Conservation (phyloP, 495 filamentous ascomycete species). For the Parmelia sp. region DNA sequence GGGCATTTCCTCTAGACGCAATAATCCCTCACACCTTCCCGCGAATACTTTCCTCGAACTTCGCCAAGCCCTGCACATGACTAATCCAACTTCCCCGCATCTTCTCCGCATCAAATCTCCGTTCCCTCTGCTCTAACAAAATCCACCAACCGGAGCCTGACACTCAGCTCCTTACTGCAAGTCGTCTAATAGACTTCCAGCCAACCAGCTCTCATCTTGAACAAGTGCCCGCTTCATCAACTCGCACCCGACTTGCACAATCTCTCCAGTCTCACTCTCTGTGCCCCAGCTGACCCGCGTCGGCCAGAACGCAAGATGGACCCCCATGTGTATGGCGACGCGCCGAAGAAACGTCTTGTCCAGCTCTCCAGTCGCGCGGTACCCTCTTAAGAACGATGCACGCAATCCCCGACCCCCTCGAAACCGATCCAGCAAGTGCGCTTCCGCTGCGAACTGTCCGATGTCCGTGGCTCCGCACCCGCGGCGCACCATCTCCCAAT, state of each 20-base stretch:
- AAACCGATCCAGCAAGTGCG: slow-evolving; percentile 35
- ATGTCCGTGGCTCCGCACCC: slow-evolving; percentile 34
- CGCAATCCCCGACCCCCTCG: slow-evolving; percentile 30
- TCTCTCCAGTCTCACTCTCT: slow-evolving; percentile 28
- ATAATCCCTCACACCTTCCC: too few relatives aligned
- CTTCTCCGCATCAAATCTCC: not conserved
- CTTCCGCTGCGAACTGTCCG: slow-evolving; percentile 36
- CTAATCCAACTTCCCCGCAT: not conserved
- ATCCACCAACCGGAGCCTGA: not conserved
- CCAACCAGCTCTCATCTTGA: slow-evolving; percentile 18
- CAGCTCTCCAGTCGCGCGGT: slow-evolving; percentile 10
- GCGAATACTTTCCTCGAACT: not conserved
- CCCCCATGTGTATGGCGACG: slow-evolving; percentile 31
- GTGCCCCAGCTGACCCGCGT: slow-evolving; percentile 27
- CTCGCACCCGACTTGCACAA: slow-evolving; percentile 27
- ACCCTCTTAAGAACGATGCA: slow-evolving; percentile 28
- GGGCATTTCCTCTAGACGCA: too few relatives aligned
- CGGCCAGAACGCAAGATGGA: slow-evolving; percentile 35
- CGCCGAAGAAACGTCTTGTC: slow-evolving; percentile 23
- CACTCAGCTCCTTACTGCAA: slow-evolving; percentile 1
- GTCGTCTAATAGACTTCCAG: not conserved
- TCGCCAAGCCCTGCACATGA: not conserved
- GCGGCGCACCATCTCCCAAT: slow-evolving; percentile 36
- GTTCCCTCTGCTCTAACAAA: not conserved
- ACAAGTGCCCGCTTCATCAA: slow-evolving; percentile 22